phyloP scores from a whole-genome alignment of 2,329 filamentous ascomycete species.

The Lasiodiplodia sp. region DNA sequence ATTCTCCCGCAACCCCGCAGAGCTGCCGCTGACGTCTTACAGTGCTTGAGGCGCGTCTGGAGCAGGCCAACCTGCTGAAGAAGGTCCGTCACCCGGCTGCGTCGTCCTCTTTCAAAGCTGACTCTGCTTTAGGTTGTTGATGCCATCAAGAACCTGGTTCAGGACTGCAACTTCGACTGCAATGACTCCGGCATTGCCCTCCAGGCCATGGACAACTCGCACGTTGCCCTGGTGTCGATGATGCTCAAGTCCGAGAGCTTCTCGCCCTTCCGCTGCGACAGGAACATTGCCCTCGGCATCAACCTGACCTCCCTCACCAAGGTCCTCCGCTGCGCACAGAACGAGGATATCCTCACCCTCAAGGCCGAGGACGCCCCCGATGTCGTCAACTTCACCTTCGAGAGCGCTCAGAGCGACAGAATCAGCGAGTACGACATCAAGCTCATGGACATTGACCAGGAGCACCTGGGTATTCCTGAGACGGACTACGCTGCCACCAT shows the following conservation, averaged over 20 bases:
- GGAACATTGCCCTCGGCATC: constrained; percentile 97
- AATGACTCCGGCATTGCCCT: constrained; percentile 99
- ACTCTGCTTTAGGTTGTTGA: constrained; percentile 78
- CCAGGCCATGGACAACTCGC: constrained; percentile 99
- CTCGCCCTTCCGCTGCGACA: constrained; percentile 95
- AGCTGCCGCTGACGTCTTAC: constrained; percentile 29
- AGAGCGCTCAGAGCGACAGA: constrained; percentile 85
- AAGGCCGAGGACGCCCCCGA: constrained; percentile 98
- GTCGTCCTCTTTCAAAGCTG: constrained; percentile 31
- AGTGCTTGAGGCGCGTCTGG: constrained; percentile 97
- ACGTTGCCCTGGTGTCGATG: constrained; percentile 99
- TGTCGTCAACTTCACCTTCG: constrained; percentile 93
- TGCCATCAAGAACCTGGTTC: constrained; percentile 98
- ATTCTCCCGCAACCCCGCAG: background rate
- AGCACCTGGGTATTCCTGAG: constrained; percentile 97
- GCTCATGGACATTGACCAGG: constrained; percentile 99
- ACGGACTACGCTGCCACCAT: constrained; percentile 98
- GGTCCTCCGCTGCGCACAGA: constrained; percentile 91
- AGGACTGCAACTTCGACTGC: constrained; percentile 99
- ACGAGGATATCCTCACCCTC: constrained; percentile 91
- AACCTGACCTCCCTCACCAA: constrained; percentile 97
- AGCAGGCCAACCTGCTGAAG: constrained; percentile 93
- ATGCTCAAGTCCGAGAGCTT: constrained; percentile 96
- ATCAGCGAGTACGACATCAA: constrained; percentile 99
- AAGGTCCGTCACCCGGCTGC: constrained; percentile 65